Base-by-base conservation (phyloP, 345 rosid species). In the Aurinia saxatilis region DNA sequence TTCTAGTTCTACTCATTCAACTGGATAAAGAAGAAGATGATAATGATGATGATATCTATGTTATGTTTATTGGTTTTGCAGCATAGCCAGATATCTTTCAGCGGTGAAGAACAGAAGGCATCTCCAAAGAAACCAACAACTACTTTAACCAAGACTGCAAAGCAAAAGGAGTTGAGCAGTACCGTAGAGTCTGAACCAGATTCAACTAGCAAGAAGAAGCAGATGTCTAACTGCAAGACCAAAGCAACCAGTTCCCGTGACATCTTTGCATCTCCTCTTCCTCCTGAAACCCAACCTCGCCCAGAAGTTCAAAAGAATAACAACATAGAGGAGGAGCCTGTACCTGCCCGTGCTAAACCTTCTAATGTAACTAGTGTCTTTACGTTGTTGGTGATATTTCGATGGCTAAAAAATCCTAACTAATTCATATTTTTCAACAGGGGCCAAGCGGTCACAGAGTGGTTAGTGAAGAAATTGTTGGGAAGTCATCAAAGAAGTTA, bases 1-100 rank as follows among this genome's bases (percentile, higher is more conserved):
- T 21, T 21, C 25, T 21, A 21, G n/a, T 21, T 21, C 25, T 21
- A 21, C 25, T 21, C 25, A n/a, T n/a, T n/a, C n/a, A n/a, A n/a
- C n/a, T n/a, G n/a, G n/a, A n/a, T n/a, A n/a, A n/a, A n/a, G n/a
- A n/a, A n/a, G n/a, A n/a, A n/a, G n/a, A n/a, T n/a, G n/a, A n/a
- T n/a, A n/a, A n/a, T n/a, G n/a, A n/a, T n/a, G n/a, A n/a, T n/a
- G n/a, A n/a, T 3, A 12, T 15, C 34, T 29, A 7, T 21, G 29
- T 5, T 5, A 44, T 25, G 37, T 57, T 23, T 23, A 23, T 14
- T 34, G 13, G 9, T 44, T 66, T 69, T 77, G 67, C 68, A 88
- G 96, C 80, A 81, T 60, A 86, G 85, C 67, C 96, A 88, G 62
- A 88, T 88, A 72, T 86, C 87, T 17, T 88, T 88, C 67, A 72